Evolutionary conservation across 805 yeast genomes (phyloP), one percentile per base, ranked within the genome.

Genomic region (Yarrowia porcina): DNA sequence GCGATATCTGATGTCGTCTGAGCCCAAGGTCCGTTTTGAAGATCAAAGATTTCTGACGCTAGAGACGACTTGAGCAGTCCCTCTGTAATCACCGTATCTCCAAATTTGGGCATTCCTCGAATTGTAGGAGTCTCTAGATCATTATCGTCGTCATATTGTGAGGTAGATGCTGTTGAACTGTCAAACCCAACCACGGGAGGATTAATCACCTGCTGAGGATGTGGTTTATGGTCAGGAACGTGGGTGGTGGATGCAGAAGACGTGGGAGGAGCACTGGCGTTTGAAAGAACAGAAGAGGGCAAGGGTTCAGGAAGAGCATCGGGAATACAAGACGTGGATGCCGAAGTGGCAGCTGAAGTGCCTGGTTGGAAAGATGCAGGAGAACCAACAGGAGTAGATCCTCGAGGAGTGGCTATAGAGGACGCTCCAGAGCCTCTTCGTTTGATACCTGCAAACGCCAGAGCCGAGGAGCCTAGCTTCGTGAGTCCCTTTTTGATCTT

Each of bases 401-500:
- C 39, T 13, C 61, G 18, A 17, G 64, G 38, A 11, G 60, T 33
- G 8, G 36, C 11, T 17, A 59, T 28, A 2, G 38, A 27, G 13
- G 60, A 56, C 1, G 61, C 61, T 15, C 49, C 47, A 7, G 33
- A 23, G n/a, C 59, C 59, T 0, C 70, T 47, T 4, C 69, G 62
- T 18, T 71, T 63, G 12, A 71, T 60, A 4, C 74, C 73, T 5
- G 73, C 72, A 56, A 70, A 60, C 35, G 69, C 72, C 33, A 71
- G 61, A 0, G 74, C 73, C 4, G 68, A 65, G 25, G 66, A 62
- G 41, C 73, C 73, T 20, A 71, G 57, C 52, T 77, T 78, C 5
- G 80, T 74, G 4, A 85, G 69, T 25, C 82, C 80, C 64, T 78
- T 80, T 67, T 78, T 83, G 44, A 90, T 78, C 62, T 86, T 79